A percentile compares a stretch with the other conserved stretches of the same genome.
Conservation (phyloP, 2,329 filamentous ascomycete genomes). For the Ophiocordyceps australis region DNA sequence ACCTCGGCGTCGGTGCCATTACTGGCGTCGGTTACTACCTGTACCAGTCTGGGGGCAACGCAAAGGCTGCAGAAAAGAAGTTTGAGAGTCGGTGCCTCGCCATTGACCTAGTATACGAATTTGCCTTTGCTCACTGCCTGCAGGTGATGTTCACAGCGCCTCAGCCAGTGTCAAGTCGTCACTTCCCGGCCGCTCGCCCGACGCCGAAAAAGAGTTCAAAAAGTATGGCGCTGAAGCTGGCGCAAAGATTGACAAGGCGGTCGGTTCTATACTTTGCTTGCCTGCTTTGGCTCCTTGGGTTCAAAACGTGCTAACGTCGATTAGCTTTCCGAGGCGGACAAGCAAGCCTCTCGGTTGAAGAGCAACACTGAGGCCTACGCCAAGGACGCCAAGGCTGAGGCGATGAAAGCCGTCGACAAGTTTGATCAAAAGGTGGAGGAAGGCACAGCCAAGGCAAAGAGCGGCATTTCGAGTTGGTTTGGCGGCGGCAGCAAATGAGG, state of each 20-base stretch:
- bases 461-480: constrained; percentile 73
- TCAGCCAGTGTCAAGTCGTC: constrained; percentile 49
- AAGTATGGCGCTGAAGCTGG: constrained; percentile 28
- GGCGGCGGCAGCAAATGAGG: constrained; percentile 35
- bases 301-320: constrained; percentile 1
- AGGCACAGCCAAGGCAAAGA: constrained; percentile 66
- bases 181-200: constrained; percentile 40
- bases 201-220: constrained; percentile 46
- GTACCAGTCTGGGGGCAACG: constrained; percentile 66
- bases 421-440: constrained; percentile 71
- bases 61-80: constrained; percentile 71
- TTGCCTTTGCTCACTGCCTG: neutral
- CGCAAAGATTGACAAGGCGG: constrained; percentile 48
- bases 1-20: constrained; percentile 43
- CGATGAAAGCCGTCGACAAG: constrained; percentile 59
- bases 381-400: constrained; percentile 44
- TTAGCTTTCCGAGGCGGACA: constrained; percentile 37
- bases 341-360: constrained; percentile 42
- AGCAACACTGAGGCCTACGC: constrained; percentile 38
- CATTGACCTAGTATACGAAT: neutral
- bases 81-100: constrained; percentile 44
- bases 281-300: neutral
- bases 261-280: constrained; percentile 23
- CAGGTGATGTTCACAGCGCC: constrained; percentile 61
- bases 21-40: constrained; percentile 76